Percentiles rank a stretch among this genome's conserved stretches.
phyloP scores from a whole-genome alignment of 2,329 filamentous ascomycete genomes.

The Lasiodiplodia theobromae region DNA sequence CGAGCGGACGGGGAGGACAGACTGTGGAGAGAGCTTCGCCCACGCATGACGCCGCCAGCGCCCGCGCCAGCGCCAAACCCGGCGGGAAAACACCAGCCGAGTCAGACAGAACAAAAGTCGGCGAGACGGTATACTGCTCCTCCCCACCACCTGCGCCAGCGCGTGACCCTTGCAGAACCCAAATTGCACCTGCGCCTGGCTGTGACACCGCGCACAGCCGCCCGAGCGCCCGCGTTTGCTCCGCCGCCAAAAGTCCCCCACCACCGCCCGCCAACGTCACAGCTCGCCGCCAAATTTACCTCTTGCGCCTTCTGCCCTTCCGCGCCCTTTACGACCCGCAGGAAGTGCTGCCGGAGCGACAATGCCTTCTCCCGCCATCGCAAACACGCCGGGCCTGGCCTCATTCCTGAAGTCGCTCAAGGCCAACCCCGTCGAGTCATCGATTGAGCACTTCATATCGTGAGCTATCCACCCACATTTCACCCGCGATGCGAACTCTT shows the following conservation, averaged over 20 bases:
- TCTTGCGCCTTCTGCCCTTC: neutral
- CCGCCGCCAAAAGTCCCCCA: conserved; percentile 21
- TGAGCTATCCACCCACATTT: conserved; percentile 54
- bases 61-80: conserved; percentile 19
- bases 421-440: conserved; percentile 76
- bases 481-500: conserved; percentile 16
- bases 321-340: neutral
- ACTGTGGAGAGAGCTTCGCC: conserved; percentile 28
- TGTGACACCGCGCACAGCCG: conserved; percentile 20
- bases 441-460: conserved; percentile 85
- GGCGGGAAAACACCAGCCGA: conserved; percentile 14
- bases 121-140: neutral
- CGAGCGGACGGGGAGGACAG: conserved; percentile 20
- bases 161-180: conserved; percentile 17
- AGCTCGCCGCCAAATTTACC: neutral
- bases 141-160: conserved; percentile 10
- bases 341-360: neutral
- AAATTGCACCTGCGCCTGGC: neutral
- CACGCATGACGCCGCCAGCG: conserved; percentile 4
- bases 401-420: conserved; percentile 83
- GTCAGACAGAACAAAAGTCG: neutral
- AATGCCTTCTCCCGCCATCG: conserved; percentile 66
- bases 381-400: conserved; percentile 74
- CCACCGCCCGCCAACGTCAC: conserved; percentile 21
- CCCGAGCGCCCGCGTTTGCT: conserved; percentile 1